Evolutionary conservation across 148 eudicot species (phyloP), one percentile per base, ranked within the genome.

Genomic region (Persicaria maculosa): DNA sequence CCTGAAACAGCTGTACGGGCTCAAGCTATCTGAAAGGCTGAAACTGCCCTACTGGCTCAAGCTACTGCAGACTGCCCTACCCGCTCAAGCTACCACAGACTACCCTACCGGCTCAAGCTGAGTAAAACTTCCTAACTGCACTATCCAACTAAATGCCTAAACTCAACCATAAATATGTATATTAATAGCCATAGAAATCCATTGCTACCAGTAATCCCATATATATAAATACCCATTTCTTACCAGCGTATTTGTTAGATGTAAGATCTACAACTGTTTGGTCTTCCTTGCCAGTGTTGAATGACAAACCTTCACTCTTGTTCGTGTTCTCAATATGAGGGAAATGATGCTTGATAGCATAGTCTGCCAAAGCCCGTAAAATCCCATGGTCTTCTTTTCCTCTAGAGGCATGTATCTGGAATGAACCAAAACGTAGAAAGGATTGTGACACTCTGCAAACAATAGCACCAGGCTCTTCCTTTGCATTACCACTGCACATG

Each of bases 381-480:
- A 92, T 86, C 71, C 78, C 85, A 65, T 88, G 87, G 77, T 90
- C 97, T 74, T 91, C 97, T 73, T 90, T 87, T 62, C 92, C 96
- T 85, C 97, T 90, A 52, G 92, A 81, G 7, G 96, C 99, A 86
- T 95, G 99, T 79, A 95, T 71, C 77, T 95, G 97, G 83, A 80
- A 95, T 65, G 99, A 92, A 80, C 99, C 99, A 84, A 95, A 95
- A 16, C 99, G 99, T 69, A 95, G 78, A 86, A 95, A 95, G 61
- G 99, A 95, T 50, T 83, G 96, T 73, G 99, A 93, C 78, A 92
- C 99, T 89, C 99, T 88, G 81, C 99, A 95, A 72, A 92, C 94
- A 74, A 95, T 79, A 70, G 99, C 99, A 81, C 99, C 99, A 77
- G 99, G 99, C 79, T 95, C 99, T 61, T 95, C 99, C 91, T 92